Conservation (phyloP, 768 basidiomycete species). For the Termitomyces sp. region DNA sequence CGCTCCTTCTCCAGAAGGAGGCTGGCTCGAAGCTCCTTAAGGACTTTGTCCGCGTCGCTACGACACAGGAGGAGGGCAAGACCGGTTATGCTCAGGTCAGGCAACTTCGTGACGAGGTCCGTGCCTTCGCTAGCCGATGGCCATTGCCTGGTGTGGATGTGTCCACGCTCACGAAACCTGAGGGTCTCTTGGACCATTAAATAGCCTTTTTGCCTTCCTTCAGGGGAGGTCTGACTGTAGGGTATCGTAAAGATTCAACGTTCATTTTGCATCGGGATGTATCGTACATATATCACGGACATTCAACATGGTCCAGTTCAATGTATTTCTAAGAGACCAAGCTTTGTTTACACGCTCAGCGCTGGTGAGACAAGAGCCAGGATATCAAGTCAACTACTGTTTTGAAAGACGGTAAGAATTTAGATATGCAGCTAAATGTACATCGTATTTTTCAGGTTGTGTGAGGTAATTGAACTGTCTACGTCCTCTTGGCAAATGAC, state of each 20-base stretch:
- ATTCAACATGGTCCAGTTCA: conserved; percentile 50
- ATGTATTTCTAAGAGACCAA: conserved; percentile 11
- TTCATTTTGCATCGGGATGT: conserved; percentile 29
- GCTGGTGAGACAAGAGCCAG: too few species aligned
- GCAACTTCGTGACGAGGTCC: conserved; percentile 77
- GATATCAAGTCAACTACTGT: too few species aligned
- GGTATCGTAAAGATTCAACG: conserved; percentile 50
- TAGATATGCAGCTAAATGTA: neutral
- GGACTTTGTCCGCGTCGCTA: conserved; percentile 88
- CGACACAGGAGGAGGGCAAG: conserved; percentile 62
- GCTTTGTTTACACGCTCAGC: too few species aligned
- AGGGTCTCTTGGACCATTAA: conserved; percentile 40
- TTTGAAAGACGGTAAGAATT: too few species aligned
- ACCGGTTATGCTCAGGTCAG: conserved; percentile 68
- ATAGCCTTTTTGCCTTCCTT: neutral
- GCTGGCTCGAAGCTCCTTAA: conserved; percentile 92
- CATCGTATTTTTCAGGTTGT: neutral
- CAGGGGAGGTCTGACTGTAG: neutral
- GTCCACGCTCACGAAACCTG: conserved; percentile 47
- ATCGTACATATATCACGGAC: conserved; percentile 32
- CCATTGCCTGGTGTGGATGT: conserved; percentile 86
- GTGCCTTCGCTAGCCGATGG: conserved; percentile 79
- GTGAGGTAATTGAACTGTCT: neutral
- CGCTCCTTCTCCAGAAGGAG: conserved; percentile 88
- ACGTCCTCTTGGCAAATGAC: conserved; percentile 1